Evolutionary conservation across 441 rosid genomes (phyloP), one percentile per base, ranked within the genome.

Genomic region (Capsella rubella): DNA sequence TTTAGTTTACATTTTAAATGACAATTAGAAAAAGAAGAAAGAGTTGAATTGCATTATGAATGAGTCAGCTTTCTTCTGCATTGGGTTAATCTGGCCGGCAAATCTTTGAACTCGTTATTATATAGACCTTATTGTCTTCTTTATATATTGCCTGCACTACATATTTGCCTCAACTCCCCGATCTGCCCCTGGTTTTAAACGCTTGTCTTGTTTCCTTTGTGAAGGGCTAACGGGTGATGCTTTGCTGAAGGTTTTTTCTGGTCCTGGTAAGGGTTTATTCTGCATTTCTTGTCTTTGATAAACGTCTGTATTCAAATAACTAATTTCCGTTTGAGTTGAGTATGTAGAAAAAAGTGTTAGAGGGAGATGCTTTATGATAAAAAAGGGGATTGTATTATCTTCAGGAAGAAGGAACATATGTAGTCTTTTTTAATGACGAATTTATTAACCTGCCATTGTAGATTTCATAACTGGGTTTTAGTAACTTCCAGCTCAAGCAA

Each of bases 401-500:
- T 69, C 3, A 34, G 59, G 58, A 66, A 59, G 18, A 49, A 37
- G 53, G 28, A 40, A 39, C 18, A 21, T 49, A 49, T 49, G 11
- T 49, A 49, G 49, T 63, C 46, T 39, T 16, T 16, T 21, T 42
- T 32, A 27, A 42, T 57, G 34, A 31, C 45, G 70, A 8, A 60
- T 64, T 46, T 27, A 29, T n/a, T 55, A 16, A 34, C 63, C 29
- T 32, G 18, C 8, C 45, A 42, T 37, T 49, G 61, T 49, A 76
- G 79, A 76, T 62, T 35, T 18, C 35, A 28, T 70, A 7, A 40
- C 66, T 16, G 25, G 57, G 35, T 37, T 63, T 49, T 39, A 31
- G 62, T 57, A 64, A 50, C 76, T 77, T 77, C 72, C 42, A 14
- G 50, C 56, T 31, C 80, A 76, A 70, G 80, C 71, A 56, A 71